Evolutionary conservation across 192 early-diverging fungal species (phyloP), one percentile per base, ranked within the genome.

Genomic region (Coemansia furcata): DNA sequence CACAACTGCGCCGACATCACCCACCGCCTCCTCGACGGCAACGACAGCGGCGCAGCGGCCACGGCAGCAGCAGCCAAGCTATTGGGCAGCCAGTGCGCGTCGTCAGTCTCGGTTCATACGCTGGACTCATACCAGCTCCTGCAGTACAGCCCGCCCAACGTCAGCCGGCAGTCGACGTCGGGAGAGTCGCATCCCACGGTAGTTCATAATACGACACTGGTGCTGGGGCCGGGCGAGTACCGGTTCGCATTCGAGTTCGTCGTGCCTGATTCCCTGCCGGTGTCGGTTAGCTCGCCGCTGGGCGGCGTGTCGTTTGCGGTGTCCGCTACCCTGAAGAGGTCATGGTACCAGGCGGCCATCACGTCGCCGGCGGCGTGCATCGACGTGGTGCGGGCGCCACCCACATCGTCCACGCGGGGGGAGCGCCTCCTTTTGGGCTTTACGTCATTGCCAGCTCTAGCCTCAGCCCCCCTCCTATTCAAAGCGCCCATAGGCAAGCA

Each of bases 231-330:
- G 0, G 78, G 78, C 26, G 73, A 75, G 60, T 72, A 80, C 47
- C 62, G 78, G 26, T 80, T 75, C 55, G 54, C 63, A 6, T 80
- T 80, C 43, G 73, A 75, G 73, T 71, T 80, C 54, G 55, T 70
- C 23, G 54, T 80, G 44, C 73, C 78, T 23, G 44, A 54, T 12
- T 36, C 23, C 1, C 52, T 80, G 43, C 73, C 78, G 12, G 47
- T 70, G 11, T 80, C 78, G 2, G 78, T 80, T 26, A 26, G 1
- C 2, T 80, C 78, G 30, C 30, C 59, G 8, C 38, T 80, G 33
- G 78, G 78, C 19, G 10, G 40, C 1, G 73, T 75, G 23, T 43
- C 32, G n/a, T 80, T 72, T 46, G 36, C 29, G 4, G 12, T 77
- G 63, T 10, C 15, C 0, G 74, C 74, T 2, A 30, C 21, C 17